Conservation (phyloP, 2,329 filamentous ascomycete genomes). For the Verticillium nonalfalfae region DNA sequence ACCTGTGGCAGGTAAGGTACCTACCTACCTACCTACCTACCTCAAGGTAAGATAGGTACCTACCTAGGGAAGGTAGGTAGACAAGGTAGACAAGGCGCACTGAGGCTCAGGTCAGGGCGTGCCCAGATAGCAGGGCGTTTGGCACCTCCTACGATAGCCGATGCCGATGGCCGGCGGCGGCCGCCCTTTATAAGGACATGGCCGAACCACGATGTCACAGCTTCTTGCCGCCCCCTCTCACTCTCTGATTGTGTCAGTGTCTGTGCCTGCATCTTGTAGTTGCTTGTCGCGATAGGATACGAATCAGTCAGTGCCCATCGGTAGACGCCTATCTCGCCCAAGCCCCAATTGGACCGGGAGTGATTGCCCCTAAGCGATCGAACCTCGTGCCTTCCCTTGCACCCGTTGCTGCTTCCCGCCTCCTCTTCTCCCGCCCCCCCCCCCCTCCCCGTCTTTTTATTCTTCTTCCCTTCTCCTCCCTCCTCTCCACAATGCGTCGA, state of each 20-base stretch:
- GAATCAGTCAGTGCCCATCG: too few relatives aligned
- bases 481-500: constrained; percentile 35
- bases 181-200: constrained; percentile 3
- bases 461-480: not conserved
- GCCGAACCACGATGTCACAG: constrained; percentile 9
- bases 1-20: too few relatives aligned
- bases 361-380: not conserved
- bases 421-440: not conserved
- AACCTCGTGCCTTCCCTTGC: not conserved
- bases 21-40: too few relatives aligned
- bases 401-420: not conserved
- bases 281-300: not conserved
- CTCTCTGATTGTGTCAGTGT: not conserved
- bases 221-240: not conserved
- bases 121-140: too few relatives aligned
- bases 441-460: too few relatives aligned
- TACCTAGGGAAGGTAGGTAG: too few relatives aligned
- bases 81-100: too few relatives aligned
- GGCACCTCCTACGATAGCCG: not conserved
- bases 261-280: not conserved
- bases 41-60: too few relatives aligned
- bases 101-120: too few relatives aligned
- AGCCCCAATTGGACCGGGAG: not conserved
- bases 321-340: not conserved
- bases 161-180: not conserved